Evolutionary conservation across 345 rosid species (phyloP).

Genomic region (Nasturtium officinale): DNA sequence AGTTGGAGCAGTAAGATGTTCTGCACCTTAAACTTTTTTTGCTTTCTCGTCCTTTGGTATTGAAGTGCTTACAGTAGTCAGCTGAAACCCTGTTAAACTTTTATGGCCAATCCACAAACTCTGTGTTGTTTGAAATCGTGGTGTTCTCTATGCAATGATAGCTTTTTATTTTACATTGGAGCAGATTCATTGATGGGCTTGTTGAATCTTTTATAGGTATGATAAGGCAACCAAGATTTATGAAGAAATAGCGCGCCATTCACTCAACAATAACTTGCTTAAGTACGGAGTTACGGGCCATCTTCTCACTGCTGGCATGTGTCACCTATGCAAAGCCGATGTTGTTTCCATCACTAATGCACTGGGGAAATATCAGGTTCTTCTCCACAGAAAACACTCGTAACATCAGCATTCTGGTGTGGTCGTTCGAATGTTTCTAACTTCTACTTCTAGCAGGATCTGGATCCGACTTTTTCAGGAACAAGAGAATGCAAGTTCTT

Average conservation of each 20-base stretch:
- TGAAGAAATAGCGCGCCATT: slow-evolving; percentile 80
- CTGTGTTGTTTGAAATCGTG: slow-evolving; percentile 3
- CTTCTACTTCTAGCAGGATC: slow-evolving; percentile 59
- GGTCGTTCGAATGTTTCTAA: slow-evolving; percentile 11
- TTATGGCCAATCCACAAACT: background rate
- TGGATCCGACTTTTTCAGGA: slow-evolving; percentile 96
- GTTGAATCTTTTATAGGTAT: slow-evolving; percentile 59
- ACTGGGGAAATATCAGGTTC: slow-evolving; percentile 87
- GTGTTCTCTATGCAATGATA: background rate
- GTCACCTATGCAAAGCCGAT: slow-evolving; percentile 94
- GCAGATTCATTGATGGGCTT: slow-evolving; percentile 26
- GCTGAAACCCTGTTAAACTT: background rate
- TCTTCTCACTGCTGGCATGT: slow-evolving; percentile 94
- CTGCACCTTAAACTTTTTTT: background rate
- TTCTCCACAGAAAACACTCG: slow-evolving; percentile 5
- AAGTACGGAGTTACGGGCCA: slow-evolving; percentile 98
- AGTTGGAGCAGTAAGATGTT: slow-evolving; percentile 79
- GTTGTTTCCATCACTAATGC: slow-evolving; percentile 87
- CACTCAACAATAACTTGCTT: slow-evolving; percentile 77
- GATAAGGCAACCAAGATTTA: slow-evolving; percentile 84
- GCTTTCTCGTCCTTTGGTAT: slow-evolving; percentile 8
- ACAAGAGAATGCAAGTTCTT: slow-evolving; percentile 83
- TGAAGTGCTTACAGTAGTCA: slow-evolving; percentile 9
- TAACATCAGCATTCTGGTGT: slow-evolving; percentile 13
- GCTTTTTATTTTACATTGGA: slow-evolving; percentile 16